Conservation (phyloP, 2,329 filamentous ascomycete genomes). For the Fusarium sp. region DNA sequence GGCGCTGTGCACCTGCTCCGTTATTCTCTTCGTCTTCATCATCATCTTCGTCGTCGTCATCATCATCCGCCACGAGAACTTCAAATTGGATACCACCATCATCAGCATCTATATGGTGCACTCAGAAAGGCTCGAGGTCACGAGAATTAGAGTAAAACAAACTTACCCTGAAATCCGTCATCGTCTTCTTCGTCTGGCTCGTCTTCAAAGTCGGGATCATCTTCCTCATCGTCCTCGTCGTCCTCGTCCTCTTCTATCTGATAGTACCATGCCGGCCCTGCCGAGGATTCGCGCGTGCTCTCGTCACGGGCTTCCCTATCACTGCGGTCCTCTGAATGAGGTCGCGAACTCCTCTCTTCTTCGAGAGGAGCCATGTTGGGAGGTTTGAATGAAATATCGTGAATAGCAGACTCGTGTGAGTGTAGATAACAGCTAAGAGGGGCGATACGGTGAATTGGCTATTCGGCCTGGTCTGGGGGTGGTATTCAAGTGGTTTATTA, state of each 20-base stretch:
- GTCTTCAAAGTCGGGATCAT: constrained; percentile 43
- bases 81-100: constrained; percentile 36
- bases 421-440: constrained; percentile 12
- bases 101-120: constrained; percentile 17
- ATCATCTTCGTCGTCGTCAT: constrained; percentile 40
- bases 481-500: constrained; percentile 17
- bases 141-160: neutral
- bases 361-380: constrained; percentile 29
- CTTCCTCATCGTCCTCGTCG: constrained; percentile 52
- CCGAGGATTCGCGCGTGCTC: constrained; percentile 26
- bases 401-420: neutral
- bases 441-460: constrained; percentile 17
- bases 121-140: neutral
- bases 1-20: constrained; percentile 47
- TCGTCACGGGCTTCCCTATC: constrained; percentile 19
- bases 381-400: constrained; percentile 1
- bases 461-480: neutral
- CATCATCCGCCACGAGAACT: constrained; percentile 34
- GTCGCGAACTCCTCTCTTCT: constrained; percentile 16
- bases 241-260: constrained; percentile 47
- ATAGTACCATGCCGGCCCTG: constrained; percentile 26
- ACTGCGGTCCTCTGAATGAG: constrained; percentile 3
- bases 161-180: constrained; percentile 40
- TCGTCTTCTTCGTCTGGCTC: constrained; percentile 45
- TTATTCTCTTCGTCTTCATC: constrained; percentile 34